Percentiles rank a stretch among this genome's conserved stretches.
These are phyloP conservation scores for Rhinocladiella similis DNA, from an alignment of 2,329 filamentous ascomycete species.

Conservation along the genomic window DNA sequence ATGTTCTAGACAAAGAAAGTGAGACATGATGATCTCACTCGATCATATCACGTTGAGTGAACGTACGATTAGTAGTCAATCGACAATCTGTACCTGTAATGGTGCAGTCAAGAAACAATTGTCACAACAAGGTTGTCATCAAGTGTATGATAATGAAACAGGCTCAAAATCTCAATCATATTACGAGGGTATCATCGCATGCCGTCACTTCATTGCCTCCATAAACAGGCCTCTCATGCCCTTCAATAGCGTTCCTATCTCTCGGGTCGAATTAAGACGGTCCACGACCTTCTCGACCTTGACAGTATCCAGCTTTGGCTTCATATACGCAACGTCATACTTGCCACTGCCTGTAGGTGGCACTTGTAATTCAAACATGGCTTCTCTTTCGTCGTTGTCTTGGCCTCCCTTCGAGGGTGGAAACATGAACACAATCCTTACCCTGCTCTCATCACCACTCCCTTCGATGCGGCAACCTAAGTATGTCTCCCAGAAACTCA, in stretches of 20 bases:
- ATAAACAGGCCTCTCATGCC: constrained; percentile 63
- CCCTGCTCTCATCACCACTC: constrained; percentile 75
- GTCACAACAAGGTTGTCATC: too few species aligned
- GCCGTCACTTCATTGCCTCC: constrained; percentile 54
- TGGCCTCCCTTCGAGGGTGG: constrained; percentile 66
- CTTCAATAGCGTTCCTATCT: constrained; percentile 62
- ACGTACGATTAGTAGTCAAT: too few species aligned
- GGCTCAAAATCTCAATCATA: background rate
- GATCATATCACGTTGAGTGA: too few species aligned
- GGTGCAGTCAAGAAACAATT: too few species aligned
- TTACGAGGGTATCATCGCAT: background rate
- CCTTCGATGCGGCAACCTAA: constrained; percentile 88
- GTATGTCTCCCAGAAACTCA: constrained; percentile 94
- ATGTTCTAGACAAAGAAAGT: too few species aligned
- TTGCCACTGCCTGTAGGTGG: constrained; percentile 72
- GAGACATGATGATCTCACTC: too few species aligned
- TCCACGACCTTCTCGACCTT: constrained; percentile 58
- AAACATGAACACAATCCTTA: constrained; percentile 89
- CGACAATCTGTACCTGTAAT: too few species aligned
- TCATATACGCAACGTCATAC: constrained; percentile 78
- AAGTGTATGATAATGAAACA: background rate
- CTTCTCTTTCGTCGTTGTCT: constrained; percentile 64
- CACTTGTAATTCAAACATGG: constrained; percentile 77
- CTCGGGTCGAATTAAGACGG: constrained; percentile 59
- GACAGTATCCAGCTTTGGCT: constrained; percentile 63